Evolutionary conservation across 192 early-diverging fungal species (phyloP), one percentile per base, ranked within the genome.

Genomic region (Backusella mclennaniae): DNA sequence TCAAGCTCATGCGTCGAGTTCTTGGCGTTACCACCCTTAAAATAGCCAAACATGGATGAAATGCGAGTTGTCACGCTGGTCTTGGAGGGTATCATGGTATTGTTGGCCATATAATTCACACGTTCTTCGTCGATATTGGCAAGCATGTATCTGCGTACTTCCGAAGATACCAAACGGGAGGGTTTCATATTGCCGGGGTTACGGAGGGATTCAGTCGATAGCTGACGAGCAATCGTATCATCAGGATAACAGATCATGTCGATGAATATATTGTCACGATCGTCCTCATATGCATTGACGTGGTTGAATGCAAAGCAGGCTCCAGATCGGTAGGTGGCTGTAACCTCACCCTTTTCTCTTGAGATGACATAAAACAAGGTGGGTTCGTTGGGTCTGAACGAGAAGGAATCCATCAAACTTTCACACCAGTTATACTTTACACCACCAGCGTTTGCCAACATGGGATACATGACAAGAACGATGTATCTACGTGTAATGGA

Each of bases 321-420:
- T 4, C 90, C 90, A 0, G 90, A 81, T 71, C 85, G 85, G 85
- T 93, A 96, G 11, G 88, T 89, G 49, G 89, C 90, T 59, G 92
- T 86, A 42, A 90, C 89, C 53, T 88, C 84, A 29, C 90, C 84
- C 75, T 88, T 87, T 76, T 88, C 82, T 74, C 93, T 86, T 17
- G 90, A 92, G 66, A 96, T 88, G 23, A 96, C 90, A 78, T 94
- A 90, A 63, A 95, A 92, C 9, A 89, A 74, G 5, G 87, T 89
- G 1, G 90, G 87, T 35, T 87, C 85, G 35, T 78, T 52, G 3
- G 69, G 80, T 74, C 90, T 88, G 80, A 91, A 96, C 6, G 83
- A 69, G 76, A 94, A 86, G 3, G 93, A 88, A 56, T 94, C 91
- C 42, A 93, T 77, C n/a, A 94, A 81, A 29, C 87, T 92, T 73